Evolutionary conservation across 768 basidiomycete genomes (phyloP).

Genomic region (Lactifluus rugatus): DNA sequence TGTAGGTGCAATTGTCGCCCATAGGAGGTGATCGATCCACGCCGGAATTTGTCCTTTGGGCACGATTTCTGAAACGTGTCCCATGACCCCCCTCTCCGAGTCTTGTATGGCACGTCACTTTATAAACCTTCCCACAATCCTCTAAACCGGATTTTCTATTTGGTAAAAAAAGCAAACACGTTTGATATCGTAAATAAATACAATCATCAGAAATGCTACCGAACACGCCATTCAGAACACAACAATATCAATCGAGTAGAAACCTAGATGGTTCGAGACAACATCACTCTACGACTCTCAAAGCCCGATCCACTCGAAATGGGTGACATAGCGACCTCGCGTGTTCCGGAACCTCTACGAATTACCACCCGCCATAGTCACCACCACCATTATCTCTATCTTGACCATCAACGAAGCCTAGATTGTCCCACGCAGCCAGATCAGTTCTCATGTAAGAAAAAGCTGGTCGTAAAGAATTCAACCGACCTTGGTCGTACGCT

Average conservation of each 20-base stretch:
- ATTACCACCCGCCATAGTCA: neutral
- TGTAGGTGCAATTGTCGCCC: too few relatives aligned
- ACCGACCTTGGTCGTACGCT: conserved; percentile 31
- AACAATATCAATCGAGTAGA: neutral
- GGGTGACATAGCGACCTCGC: neutral
- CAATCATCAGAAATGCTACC: neutral
- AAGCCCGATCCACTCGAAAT: neutral
- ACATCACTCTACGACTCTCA: neutral
- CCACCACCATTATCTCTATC: neutral
- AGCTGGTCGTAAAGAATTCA: neutral
- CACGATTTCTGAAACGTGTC: neutral
- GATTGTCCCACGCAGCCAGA: neutral
- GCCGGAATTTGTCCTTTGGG: neutral
- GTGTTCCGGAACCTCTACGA: conserved; percentile 15
- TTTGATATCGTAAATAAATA: conserved; percentile 3
- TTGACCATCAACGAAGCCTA: conserved; percentile 28
- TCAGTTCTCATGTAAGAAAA: conserved; percentile 10
- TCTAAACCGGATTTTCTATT: neutral
- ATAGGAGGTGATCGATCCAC: neutral
- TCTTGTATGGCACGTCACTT: neutral
- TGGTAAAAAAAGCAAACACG: neutral
- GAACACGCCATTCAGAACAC: neutral
- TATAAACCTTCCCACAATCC: neutral
- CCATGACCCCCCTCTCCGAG: conserved; percentile 11
- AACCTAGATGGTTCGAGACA: too few relatives aligned